Conservation (phyloP, 1,284 basidiomycete species). For the Pseudozyma tsukubaensis region DNA sequence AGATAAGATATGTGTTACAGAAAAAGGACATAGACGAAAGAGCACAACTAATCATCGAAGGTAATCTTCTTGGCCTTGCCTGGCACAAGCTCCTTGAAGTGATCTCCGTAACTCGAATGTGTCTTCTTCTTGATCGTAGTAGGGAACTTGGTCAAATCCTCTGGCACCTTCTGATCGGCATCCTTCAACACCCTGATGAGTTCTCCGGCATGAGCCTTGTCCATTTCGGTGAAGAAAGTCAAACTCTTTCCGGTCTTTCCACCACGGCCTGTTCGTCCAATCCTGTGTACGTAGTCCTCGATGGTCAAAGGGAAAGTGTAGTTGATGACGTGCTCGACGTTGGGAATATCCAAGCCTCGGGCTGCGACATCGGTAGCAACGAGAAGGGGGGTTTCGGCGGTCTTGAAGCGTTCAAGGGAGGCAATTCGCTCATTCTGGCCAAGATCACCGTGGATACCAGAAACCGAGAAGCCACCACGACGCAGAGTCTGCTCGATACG, state of each 20-base stretch:
- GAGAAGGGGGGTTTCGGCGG: slow-evolving; percentile 82
- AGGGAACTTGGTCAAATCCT: slow-evolving; percentile 87
- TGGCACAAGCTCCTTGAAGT: slow-evolving; percentile 72
- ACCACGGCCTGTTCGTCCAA: slow-evolving; percentile 93
- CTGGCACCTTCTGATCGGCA: slow-evolving; percentile 79
- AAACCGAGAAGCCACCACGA: slow-evolving; percentile 84
- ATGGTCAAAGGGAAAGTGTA: slow-evolving; percentile 89
- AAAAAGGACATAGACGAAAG: background rate
- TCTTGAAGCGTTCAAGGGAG: slow-evolving; percentile 89
- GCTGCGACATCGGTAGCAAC: slow-evolving; percentile 99
- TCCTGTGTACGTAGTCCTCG: slow-evolving; percentile 91
- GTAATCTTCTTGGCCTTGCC: slow-evolving; percentile 77
- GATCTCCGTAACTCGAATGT: slow-evolving; percentile 75
- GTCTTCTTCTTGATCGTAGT: slow-evolving; percentile 95
- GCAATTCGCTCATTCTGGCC: slow-evolving; percentile 86
- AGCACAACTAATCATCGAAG: slow-evolving; percentile 44
- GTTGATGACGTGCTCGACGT: slow-evolving; percentile 79
- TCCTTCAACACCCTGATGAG: slow-evolving; percentile 91
- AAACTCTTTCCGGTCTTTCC: slow-evolving; percentile 91
- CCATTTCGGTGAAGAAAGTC: slow-evolving; percentile 84
- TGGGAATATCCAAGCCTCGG: slow-evolving; percentile 94
- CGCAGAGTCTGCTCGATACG: slow-evolving; percentile 85
- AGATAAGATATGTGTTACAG: slow-evolving; percentile 3
- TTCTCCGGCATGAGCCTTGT: slow-evolving; percentile 86
- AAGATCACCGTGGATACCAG: slow-evolving; percentile 91